phyloP scores from a whole-genome alignment of 2,329 filamentous ascomycete genomes.

The Cladosporium sp. region DNA sequence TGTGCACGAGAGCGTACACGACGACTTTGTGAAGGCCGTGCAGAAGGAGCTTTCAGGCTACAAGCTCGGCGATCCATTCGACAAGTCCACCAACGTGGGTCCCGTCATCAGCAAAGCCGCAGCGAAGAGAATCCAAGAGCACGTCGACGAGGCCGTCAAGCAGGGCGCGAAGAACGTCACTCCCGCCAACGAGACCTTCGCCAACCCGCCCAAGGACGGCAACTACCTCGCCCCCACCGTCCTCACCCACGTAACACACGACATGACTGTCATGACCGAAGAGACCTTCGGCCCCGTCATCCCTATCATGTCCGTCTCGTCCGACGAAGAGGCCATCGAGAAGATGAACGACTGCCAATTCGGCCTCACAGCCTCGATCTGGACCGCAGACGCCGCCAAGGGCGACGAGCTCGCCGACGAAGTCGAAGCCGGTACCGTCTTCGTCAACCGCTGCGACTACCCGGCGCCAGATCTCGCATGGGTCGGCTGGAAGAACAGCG shows the following conservation, averaged over 20 bases:
- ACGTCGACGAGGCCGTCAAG: constrained; percentile 77
- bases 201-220: constrained; percentile 69
- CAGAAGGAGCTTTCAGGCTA: constrained; percentile 77
- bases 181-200: constrained; percentile 77
- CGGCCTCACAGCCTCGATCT: constrained; percentile 92
- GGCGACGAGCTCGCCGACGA: constrained; percentile 75
- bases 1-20: constrained; percentile 80
- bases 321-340: constrained; percentile 75
- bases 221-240: constrained; percentile 89
- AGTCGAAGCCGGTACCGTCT: constrained; percentile 91
- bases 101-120: constrained; percentile 83
- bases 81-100: constrained; percentile 77
- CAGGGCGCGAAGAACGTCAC: constrained; percentile 85
- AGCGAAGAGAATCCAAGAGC: constrained; percentile 71
- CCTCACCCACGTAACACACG: constrained; percentile 74
- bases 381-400: constrained; percentile 81
- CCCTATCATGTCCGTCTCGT: constrained; percentile 80
- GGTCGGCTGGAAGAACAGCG: constrained; percentile 96
- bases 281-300: constrained; percentile 96
- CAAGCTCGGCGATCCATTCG: constrained; percentile 82
- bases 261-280: constrained; percentile 85
- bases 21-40: constrained; percentile 74
- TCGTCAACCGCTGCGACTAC: constrained; percentile 92
- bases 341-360: constrained; percentile 96
- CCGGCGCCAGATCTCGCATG: constrained; percentile 67